Evolutionary conservation across 805 yeast genomes (phyloP), one percentile per base, ranked within the genome.

Genomic region (Hanseniaspora guilliermondii): DNA sequence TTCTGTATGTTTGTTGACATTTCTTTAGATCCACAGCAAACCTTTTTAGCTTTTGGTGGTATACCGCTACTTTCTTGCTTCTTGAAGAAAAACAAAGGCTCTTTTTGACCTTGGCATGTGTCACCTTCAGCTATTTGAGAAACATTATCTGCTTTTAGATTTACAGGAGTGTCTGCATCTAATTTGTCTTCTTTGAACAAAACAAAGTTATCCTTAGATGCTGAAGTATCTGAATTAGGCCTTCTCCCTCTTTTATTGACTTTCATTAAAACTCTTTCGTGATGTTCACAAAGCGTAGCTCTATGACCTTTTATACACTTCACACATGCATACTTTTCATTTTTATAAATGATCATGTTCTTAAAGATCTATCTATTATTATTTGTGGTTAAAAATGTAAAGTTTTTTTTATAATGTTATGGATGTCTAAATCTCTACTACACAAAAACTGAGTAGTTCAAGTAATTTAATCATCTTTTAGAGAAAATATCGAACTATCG

Each of bases 171-270:
- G 27, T 17, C 17, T 0, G 16, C 21, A 14, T 38, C 36, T 14
- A 19, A 32, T 0, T 49, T 56, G n/a, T 47, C 53, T 33, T 56
- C 52, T 22, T 52, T 53, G 6, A 55, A 56, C 21, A 38, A 5
- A 44, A 50, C 38, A 30, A 19, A 19, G 45, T 21, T n/a, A 21
- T 37, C 14, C 27, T 47, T 59, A 53, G n/a, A 37, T 5, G 65
- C 64, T 25, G 67, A 59, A 22, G 63, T 77, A 50, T 75, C 79
- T 41, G 61, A 24, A 9, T 79, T 74, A 27, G 77, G 73, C 0
- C 96, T 97, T 47, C 97, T 70, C 0, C 97, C 98, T 56, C 95
- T 77, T n/a, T 86, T 78, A 27, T 96, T 75, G 12, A 91, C 96
- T 61, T 87, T 86, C 12, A 89, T 81, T 40, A 91, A 71, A 24